A percentile compares a stretch with the other conserved stretches of the same genome.
Evolutionary conservation across 2,329 filamentous ascomycete species (phyloP).

Genomic region (Cladorrhinum sp.): DNA sequence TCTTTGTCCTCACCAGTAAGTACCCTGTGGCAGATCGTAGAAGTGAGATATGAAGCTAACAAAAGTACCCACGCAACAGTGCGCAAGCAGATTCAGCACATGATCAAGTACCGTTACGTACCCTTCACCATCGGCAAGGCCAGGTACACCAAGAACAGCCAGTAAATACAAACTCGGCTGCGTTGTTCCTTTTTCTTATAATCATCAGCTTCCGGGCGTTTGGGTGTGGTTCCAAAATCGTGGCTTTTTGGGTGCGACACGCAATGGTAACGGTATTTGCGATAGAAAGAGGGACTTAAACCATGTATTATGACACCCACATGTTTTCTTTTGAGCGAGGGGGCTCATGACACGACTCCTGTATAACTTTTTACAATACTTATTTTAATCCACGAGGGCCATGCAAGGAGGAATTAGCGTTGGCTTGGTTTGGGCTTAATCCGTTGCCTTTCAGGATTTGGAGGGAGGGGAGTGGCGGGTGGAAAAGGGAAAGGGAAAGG

Average conservation of each 20-base stretch:
- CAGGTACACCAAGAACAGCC: constrained; percentile 67
- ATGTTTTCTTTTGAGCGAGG: neutral
- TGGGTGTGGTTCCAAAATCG: neutral
- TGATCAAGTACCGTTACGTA: constrained; percentile 99
- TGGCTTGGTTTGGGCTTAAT: neutral
- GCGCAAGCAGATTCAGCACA: constrained; percentile 99
- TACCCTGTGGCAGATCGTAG: constrained; percentile 25
- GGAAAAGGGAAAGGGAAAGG: neutral
- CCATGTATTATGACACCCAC: neutral
- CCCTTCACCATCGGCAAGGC: constrained; percentile 91
- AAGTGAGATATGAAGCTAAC: constrained; percentile 10
- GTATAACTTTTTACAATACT: constrained; percentile 11
- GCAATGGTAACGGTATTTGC: neutral
- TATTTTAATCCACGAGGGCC: constrained; percentile 10
- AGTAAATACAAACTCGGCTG: constrained; percentile 31
- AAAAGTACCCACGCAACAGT: constrained; percentile 53
- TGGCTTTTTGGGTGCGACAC: neutral
- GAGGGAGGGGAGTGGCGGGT: neutral
- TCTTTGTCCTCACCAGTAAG: constrained; percentile 93
- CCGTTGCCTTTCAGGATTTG: neutral
- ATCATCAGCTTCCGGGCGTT: neutral
- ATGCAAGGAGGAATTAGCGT: neutral
- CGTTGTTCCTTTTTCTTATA: neutral
- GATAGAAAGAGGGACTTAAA: neutral
- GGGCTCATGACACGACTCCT: constrained; percentile 9